Percentiles rank a stretch among this genome's conserved stretches.
Evolutionary conservation across 805 yeast genomes (phyloP).

Genomic region (Nakazawaea populi): DNA sequence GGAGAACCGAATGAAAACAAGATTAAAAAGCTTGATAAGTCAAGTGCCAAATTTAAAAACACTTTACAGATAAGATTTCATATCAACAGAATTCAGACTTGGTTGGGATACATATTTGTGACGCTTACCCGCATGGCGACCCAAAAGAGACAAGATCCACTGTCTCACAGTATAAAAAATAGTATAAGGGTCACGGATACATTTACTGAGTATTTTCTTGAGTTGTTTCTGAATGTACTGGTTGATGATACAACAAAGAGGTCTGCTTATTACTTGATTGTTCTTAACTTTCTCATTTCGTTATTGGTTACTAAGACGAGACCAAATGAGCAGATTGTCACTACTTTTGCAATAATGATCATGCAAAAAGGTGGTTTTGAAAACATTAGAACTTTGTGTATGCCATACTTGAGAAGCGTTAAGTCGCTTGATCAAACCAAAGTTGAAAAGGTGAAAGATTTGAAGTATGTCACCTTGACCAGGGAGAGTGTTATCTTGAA

Average conservation of each 20-base stretch:
- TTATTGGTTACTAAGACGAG: slow-evolving; percentile 23
- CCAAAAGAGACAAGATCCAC: slow-evolving; percentile 40
- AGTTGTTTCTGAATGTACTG: slow-evolving; percentile 12
- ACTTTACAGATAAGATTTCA: slow-evolving; percentile 50
- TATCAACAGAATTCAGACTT: slow-evolving; percentile 39
- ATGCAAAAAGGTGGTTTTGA: slow-evolving; percentile 13
- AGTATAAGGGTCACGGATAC: slow-evolving; percentile 20
- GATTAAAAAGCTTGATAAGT: slow-evolving; percentile 32
- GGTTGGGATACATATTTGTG: slow-evolving; percentile 26
- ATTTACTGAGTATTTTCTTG: slow-evolving; percentile 17
- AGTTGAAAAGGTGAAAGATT: slow-evolving; percentile 26
- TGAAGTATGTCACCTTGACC: slow-evolving; percentile 29
- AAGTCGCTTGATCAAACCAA: slow-evolving; percentile 17
- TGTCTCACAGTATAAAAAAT: slow-evolving; percentile 20
- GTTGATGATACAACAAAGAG: slow-evolving; percentile 18
- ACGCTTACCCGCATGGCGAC: slow-evolving; percentile 22
- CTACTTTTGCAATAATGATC: slow-evolving; percentile 10
- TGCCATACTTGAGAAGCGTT: slow-evolving; percentile 20
- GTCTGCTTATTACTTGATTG: slow-evolving; percentile 19
- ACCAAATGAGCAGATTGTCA: slow-evolving; percentile 5
- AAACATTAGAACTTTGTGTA: slow-evolving; percentile 10
- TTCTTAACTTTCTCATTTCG: slow-evolving; percentile 28
- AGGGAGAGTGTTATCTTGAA: slow-evolving; percentile 30
- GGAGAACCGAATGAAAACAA: slow-evolving; percentile 32
- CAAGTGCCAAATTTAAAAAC: slow-evolving; percentile 59